A percentile compares a stretch with the other conserved stretches of the same genome.
phyloP scores from a whole-genome alignment of 2,329 filamentous ascomycete species.

The Graphilbum fragrans region DNA sequence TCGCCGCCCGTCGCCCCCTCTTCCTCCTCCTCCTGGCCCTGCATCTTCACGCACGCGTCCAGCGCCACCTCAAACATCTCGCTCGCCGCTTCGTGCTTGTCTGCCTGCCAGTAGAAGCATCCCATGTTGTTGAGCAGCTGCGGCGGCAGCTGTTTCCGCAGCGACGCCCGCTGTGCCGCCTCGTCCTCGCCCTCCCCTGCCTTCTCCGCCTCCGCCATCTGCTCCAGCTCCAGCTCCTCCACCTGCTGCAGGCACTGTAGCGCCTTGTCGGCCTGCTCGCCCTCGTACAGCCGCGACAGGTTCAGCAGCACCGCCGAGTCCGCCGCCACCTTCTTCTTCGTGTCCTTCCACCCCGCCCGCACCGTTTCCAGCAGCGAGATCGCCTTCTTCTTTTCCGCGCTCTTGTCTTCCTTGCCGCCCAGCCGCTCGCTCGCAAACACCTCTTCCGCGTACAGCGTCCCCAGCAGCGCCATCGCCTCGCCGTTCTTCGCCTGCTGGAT shows the following conservation, averaged over 20 bases:
- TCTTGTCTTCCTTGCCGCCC: conserved; percentile 62
- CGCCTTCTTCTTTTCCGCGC: conserved; percentile 73
- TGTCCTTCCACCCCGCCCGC: conserved; percentile 80
- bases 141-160: conserved; percentile 73
- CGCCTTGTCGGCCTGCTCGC: conserved; percentile 75
- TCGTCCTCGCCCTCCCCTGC: conserved; percentile 50
- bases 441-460: conserved; percentile 87
- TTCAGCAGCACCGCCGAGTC: conserved; percentile 87
- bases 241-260: conserved; percentile 86
- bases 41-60: conserved; percentile 72
- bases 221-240: conserved; percentile 77
- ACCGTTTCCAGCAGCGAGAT: conserved; percentile 75
- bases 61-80: conserved; percentile 89
- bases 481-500: conserved; percentile 71
- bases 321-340: conserved; percentile 68
- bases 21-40: conserved; percentile 50
- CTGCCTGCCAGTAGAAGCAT: conserved; percentile 84
- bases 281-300: conserved; percentile 81
- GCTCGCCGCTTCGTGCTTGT: conserved; percentile 68
- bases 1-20: conserved; percentile 30
- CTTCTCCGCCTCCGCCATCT: conserved; percentile 49
- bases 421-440: conserved; percentile 64
- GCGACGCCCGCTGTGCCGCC: conserved; percentile 39
- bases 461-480: conserved; percentile 85
- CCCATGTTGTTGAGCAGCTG: conserved; percentile 95